Evolutionary conservation across 2,329 filamentous ascomycete species (phyloP), one percentile per base, ranked within the genome.

Genomic region (Penicillium sp.): DNA sequence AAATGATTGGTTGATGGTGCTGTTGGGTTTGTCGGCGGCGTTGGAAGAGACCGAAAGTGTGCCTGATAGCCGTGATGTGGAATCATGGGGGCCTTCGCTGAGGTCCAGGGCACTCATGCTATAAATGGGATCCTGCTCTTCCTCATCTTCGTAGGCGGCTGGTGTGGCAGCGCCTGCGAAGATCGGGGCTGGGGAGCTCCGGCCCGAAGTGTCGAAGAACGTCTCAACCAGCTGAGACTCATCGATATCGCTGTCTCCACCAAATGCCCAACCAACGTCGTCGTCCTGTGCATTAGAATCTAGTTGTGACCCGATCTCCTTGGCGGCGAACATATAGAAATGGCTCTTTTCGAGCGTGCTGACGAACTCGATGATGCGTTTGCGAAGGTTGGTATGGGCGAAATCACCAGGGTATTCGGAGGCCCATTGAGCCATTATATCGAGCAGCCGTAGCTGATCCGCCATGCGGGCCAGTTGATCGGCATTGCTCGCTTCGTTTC

Each of bases 321-420:
- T 88, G 3, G 91, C 90, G 3, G 92, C 91, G 16, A 90, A 86
- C 18, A 90, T 86, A 72, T 95, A 96, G 47, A 95, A 89, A 9
- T 90, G 87, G 59, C 90, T 89, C 5, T 83, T 83, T 21, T 90
- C 83, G n/a, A 97, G 77, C 39, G 87, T 83, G 16, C 79, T 76
- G 34, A 96, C 87, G 66, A 99, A 94, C 22, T 86, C 86, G 47
- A 88, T 84, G 38, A 97, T 78, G 31, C 84, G 85, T 60, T 83
- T 85, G 61, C 87, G 86, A 2, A 91, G 95, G 21, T 82, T 82
- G 1, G 88, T 83, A 58, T 89, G 86, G 1, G 92, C 92, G 78
- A 97, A 96, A 72, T 99, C 94, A 14, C 92, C 93, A 0, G 94
- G 92, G 72, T 97, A 97, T 42, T 87, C 80, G 14, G 88, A 86